Evolutionary conservation across 768 basidiomycete genomes (phyloP).

Genomic region (Leccinum boreale): DNA sequence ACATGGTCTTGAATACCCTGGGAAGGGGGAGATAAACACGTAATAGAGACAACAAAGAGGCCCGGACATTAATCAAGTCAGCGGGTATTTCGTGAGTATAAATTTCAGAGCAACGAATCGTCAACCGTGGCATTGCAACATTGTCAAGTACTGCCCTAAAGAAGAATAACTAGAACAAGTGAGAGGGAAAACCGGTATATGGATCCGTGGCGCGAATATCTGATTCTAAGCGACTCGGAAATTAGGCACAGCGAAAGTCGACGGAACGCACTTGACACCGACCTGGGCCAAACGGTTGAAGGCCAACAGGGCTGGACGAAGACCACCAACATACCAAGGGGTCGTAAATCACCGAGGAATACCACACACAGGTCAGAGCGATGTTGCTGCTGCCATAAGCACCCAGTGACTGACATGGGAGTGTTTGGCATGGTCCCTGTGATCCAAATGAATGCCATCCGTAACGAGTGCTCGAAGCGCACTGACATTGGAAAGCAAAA

Average conservation of each 20-base stretch:
- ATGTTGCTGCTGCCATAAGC: background rate
- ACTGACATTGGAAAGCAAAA: background rate
- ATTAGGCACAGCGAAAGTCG: too few relatives aligned
- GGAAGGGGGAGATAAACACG: too few relatives aligned
- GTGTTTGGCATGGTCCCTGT: background rate
- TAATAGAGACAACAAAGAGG: too few relatives aligned
- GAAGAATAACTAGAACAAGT: too few relatives aligned
- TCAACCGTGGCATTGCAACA: background rate
- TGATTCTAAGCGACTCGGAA: background rate
- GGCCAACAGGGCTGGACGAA: background rate
- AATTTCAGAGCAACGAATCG: background rate
- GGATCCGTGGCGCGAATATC: too few relatives aligned
- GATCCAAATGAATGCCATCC: background rate
- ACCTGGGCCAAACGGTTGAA: background rate
- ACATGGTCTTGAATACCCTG: too few relatives aligned
- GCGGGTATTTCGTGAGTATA: background rate
- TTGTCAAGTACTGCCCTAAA: background rate
- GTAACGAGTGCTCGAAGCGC: too few relatives aligned
- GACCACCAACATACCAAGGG: background rate
- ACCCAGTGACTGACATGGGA: background rate
- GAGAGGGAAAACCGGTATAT: background rate
- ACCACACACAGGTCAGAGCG: background rate
- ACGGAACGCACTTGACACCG: background rate
- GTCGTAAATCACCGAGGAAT: too few relatives aligned
- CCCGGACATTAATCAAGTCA: background rate